These are phyloP conservation scores for Melaleuca quinquenervia DNA, from an alignment of 345 rosid species.

Conservation along the genomic window DNA sequence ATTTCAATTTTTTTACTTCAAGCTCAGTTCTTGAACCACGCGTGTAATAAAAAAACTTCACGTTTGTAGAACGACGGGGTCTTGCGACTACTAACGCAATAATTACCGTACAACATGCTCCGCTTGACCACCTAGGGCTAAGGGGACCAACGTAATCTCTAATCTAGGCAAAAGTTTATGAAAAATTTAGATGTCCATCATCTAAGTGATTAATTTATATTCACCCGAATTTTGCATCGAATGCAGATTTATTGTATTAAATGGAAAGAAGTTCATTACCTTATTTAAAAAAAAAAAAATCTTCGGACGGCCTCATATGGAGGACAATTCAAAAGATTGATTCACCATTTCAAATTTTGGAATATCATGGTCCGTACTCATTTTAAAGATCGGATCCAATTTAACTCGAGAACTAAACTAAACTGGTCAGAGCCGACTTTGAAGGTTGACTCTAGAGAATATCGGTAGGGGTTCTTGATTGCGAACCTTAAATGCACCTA, in stretches of 20 bases:
- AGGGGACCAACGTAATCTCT: background rate
- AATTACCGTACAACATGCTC: background rate
- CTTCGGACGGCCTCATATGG: background rate
- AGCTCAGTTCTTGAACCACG: background rate
- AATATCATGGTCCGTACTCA: background rate
- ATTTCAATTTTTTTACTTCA: background rate
- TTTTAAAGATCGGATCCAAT: fast-evolving
- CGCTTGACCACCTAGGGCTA: background rate
- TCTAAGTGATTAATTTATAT: background rate
- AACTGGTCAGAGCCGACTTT: background rate
- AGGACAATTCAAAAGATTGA: background rate
- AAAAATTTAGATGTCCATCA: background rate
- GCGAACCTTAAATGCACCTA: background rate
- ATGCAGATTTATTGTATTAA: background rate
- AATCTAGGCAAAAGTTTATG: background rate
- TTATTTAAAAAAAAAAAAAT: background rate
- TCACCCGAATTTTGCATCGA: background rate
- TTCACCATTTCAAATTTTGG: background rate
- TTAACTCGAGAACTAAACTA: background rate
- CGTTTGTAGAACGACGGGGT: background rate
- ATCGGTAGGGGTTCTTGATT: background rate
- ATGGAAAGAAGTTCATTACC: background rate
- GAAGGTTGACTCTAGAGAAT: background rate
- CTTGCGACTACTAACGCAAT: background rate
- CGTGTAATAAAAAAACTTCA: background rate